Evolutionary conservation across 176 grass and related monocot species (phyloP), one percentile per base, ranked within the genome.

Genomic region (Themeda triandra): DNA sequence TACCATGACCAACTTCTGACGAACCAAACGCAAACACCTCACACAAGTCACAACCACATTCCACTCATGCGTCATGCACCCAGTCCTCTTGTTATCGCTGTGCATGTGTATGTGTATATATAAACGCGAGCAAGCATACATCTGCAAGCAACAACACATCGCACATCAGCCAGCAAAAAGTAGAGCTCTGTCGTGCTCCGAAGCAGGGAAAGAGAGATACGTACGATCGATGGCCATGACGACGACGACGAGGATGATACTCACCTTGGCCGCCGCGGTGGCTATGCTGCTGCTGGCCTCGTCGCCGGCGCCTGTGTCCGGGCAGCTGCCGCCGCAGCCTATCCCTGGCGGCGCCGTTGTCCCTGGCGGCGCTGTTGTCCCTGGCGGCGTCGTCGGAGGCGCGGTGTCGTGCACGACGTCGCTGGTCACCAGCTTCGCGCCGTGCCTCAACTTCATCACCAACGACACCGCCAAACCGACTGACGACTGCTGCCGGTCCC

Each of bases 401-500:
- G 44, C 88, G 23, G 24, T 75, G 79, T 90, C 93, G 45, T 98
- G 96, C 89, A 84, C 93, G 18, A 31, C 83, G 23, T 56, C 92
- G 46, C 74, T 98, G 58, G 74, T 98, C 8, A 82, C 71, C 23
- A 92, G 85, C 86, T 98, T 98, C 89, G 69, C 93, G 0, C 96
- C 96, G 9, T 98, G 96, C 77, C 70, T 98, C 40, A 87, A 89
- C 86, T 96, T 73, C 86, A 23, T 98, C 23, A 94, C 91, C 3
- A 80, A 73, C 79, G 92, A 80, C 86, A 91, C 63, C 45, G 90
- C 83, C 1, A 88, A 91, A 2, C 96, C 93, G 56, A 98, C 89
- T 10, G 25, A 51, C 17, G 89, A 87, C 18, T 98, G 96, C 80
- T 98, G 96, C 75, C 67, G 69, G 15, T 87, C 96, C 11, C 73